Evolutionary conservation across 169 alveolate species (phyloP).

Genomic region (Eimeria acervulina): DNA sequence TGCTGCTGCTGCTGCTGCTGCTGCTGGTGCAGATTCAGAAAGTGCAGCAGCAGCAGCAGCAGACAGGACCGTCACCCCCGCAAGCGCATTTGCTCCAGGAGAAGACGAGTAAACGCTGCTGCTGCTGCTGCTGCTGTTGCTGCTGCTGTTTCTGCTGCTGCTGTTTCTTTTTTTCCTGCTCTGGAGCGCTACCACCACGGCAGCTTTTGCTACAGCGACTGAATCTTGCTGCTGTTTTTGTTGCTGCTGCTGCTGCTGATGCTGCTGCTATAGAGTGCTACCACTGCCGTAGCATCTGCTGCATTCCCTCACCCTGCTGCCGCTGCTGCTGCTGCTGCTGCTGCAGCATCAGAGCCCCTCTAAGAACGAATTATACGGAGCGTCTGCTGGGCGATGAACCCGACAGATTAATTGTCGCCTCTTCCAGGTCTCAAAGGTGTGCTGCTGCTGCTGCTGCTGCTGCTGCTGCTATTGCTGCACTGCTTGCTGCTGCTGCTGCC

Average conservation of each 20-base stretch:
- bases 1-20: background rate
- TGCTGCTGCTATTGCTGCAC: background rate
- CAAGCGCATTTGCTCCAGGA: background rate
- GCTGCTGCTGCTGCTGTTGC: too few relatives aligned
- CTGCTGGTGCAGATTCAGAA: background rate
- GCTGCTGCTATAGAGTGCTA: background rate
- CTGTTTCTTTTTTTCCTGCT: too few relatives aligned
- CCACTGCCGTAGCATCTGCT: background rate
- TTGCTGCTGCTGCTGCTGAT: background rate
- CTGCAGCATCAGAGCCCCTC: conserved; percentile 36
- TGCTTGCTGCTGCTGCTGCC: conserved; percentile 8
- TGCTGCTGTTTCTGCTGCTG: background rate
- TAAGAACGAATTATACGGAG: conserved; percentile 29
- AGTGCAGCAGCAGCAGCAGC: conserved; percentile 20
- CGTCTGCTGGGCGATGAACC: conserved; percentile 28
- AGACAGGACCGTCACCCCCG: too few relatives aligned
- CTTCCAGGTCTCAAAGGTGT: conserved; percentile 12
- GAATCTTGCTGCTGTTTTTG: conserved; percentile 31
- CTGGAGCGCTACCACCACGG: background rate
- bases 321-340: conserved; percentile 68
- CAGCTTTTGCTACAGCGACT: background rate
- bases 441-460: conserved; percentile 53
- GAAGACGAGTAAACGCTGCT: too few relatives aligned
- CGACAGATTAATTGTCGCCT: background rate
- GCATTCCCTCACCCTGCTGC: background rate